Evolutionary conservation across 1,139 yeast species (phyloP), one percentile per base, ranked within the genome.

Genomic region (Candida anutae): DNA sequence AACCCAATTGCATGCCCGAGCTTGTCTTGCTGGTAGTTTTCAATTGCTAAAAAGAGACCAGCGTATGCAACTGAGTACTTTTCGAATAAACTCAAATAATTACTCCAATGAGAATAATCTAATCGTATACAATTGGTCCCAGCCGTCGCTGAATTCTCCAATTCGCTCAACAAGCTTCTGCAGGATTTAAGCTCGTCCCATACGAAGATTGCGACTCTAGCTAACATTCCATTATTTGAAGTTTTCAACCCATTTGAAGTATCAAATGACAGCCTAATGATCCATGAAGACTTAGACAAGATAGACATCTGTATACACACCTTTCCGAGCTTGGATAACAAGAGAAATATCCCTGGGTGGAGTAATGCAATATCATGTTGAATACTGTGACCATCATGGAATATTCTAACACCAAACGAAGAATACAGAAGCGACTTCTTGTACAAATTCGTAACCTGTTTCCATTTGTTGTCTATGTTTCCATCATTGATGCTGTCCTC

Each of bases 1-100:
- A 65, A 42, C 0, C 73, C 73, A 14, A 66, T 50, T 1, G 72
- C 68, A 23, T 53, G 55, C 1, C 73, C 73, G 8, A 64, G 28
- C 30, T 57, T 53, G 27, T 53, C 46, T 27, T 62, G 59, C 34
- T 61, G 67, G 37, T 66, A 64, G 28, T 53, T 46, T 32, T 65
- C 72, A 22, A 64, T 56, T 0, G 70, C 47, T 13, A 64, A 47
- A 34, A 64, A 66, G 23, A 62, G 40, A 0, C 67, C 71, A 19
- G 69, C 62, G 32, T 64, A 63, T 0, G 69, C 69, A 13, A 47
- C 41, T 4, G 59, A 49, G 39, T 65, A 66, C 27, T 54, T 58
- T 26, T 54, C 54, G 21, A 60, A 42, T 3, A 64, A 32, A 3
- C 28, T 28, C 25, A 65, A 41, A 35, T 64, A 65, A 5, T 50